Evolutionary conservation across 345 rosid genomes (phyloP), one percentile per base, ranked within the genome.

Genomic region (Populus tremula): DNA sequence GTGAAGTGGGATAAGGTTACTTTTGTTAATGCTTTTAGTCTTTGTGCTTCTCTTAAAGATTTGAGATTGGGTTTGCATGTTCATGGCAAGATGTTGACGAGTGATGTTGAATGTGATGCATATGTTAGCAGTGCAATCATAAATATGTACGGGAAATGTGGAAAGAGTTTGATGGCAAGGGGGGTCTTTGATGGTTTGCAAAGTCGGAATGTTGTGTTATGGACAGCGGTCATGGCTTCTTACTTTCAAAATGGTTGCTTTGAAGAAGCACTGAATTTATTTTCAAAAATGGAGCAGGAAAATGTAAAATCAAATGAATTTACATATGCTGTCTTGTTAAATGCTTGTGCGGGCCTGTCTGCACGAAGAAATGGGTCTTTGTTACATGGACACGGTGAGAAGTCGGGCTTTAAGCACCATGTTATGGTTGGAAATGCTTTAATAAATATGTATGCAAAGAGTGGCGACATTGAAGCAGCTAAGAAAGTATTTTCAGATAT

Each of bases 101-200:
- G 79, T 81, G 73, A 67, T 75, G 76, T 84, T 63, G 76, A 86
- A 23, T 41, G 69, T 75, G 91, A 86, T 72, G 84, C 56, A 50
- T 85, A 74, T 75, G 73, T 81, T 68, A 68, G 59, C 76, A 89
- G 92, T 72, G 89, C 91, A 2, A 76, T 89, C 47, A 85, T 94
- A 67, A 91, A 87, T 74, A 89, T 90, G 97, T 94, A 94, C 41
- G 97, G 96, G 17, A 92, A 86, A 81, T 94, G 97, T 77, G 89
- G 93, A 50, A 66, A 86, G 27, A 69, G 77, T 78, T 14, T 50
- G 10, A 82, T 76, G 59, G 91, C 94, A 16, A 86, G 77, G 77
- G 89, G 76, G 81, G 85, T 88, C 86, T 94, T 88, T 77, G 80
- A 87, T 59, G 23, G 77, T 64, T 77, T 88, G 53, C 72, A 73